phyloP scores from a whole-genome alignment of 352 stramenopile genomes.

The Phytophthora palmivora region DNA sequence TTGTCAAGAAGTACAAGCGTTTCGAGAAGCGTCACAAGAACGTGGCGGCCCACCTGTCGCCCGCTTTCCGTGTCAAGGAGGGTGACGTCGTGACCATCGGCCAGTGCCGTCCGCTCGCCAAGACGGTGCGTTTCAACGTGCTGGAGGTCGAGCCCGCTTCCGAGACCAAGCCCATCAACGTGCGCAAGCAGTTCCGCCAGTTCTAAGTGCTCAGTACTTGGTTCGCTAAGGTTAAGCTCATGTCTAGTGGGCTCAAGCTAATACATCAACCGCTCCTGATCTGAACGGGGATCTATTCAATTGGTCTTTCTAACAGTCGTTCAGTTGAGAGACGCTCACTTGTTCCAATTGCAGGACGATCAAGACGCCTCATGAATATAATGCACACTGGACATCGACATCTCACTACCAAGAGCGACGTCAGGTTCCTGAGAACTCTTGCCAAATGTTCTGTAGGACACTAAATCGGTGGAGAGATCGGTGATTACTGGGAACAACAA shows the following conservation, averaged over 20 bases:
- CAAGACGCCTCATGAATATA: slow-evolving; percentile 60
- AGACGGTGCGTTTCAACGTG: slow-evolving; percentile 99
- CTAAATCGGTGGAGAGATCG: too few relatives aligned
- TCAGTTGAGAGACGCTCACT: not conserved
- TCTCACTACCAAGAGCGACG: too few relatives aligned
- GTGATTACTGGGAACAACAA: too few relatives aligned
- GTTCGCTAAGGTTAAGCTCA: slow-evolving; percentile 7
- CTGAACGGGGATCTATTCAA: slow-evolving; percentile 27
- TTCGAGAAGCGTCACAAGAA: slow-evolving; percentile 99
- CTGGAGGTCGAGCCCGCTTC: slow-evolving; percentile 96
- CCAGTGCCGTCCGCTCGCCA: slow-evolving; percentile 99
- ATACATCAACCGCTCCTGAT: slow-evolving; percentile 33
- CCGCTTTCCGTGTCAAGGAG: slow-evolving; percentile 98
- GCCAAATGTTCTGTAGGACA: too few relatives aligned
- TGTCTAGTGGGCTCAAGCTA: slow-evolving; percentile 17
- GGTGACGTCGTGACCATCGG: slow-evolving; percentile 99
- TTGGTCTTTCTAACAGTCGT: not conserved
- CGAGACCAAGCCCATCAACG: slow-evolving; percentile 96
- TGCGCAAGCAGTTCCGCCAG: slow-evolving; percentile 99
- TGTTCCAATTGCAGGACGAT: slow-evolving; percentile 23
- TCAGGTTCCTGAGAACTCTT: too few relatives aligned
- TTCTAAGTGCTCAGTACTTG: slow-evolving; percentile 85
- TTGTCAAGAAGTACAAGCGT: slow-evolving; percentile 99
- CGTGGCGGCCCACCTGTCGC: slow-evolving; percentile 98
- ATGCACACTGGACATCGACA: too few relatives aligned